Base-by-base conservation (phyloP, 1,284 basidiomycete species). In the Laetiporus sulphureus region DNA sequence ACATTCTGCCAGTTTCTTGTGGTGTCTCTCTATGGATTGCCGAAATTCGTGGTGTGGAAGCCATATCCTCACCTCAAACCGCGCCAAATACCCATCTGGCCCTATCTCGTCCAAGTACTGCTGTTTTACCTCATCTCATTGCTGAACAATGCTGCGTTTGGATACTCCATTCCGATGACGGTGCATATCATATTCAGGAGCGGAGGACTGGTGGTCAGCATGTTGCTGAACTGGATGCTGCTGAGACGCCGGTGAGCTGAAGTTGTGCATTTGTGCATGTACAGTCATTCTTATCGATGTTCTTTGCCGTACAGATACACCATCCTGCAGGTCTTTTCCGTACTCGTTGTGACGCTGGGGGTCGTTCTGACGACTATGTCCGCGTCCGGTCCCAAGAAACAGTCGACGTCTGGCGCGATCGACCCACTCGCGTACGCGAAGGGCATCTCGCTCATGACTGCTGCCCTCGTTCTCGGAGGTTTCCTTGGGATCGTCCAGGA, bases 101-200 rank as follows among this genome's bases (percentile, higher is more conserved):
- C 83, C 8, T 95, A 95, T 70, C 55, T 84, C 16, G 66, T 84
- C 1, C 92, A 96, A 64, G 92, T 96, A 34, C 69, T 72, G 1
- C 69, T 97, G 31, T 95, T 94, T 64, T 83, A 89, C 47, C 61
- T 73, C 5, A 75, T 92, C 42, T 91, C 86, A n/a, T 59, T 83
- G 42, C 68, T 97, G 54, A 97, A 97, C 65, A 97, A 96, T 63
- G 79, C 77, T 19, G 93, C 91, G 1, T 96, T 97, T 59, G 87
- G 79, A 3, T 92, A 79, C 55, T 64, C 75, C 45, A 86, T 96
- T 44, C 92, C 93, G 12, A 90, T 96, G 78, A 68, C 89, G 0
- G 85, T 97, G 1, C 93, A 97, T 61, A 96, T 97, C 60, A 89
- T 97, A 44, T 97, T 96, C 58, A 73, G 93, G 27, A 91, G 88